A percentile compares a stretch with the other conserved stretches of the same genome.
These are phyloP conservation scores for Colletotrichum liaoningense DNA, from an alignment of 2,329 filamentous ascomycete genomes.

Conservation along the genomic window DNA sequence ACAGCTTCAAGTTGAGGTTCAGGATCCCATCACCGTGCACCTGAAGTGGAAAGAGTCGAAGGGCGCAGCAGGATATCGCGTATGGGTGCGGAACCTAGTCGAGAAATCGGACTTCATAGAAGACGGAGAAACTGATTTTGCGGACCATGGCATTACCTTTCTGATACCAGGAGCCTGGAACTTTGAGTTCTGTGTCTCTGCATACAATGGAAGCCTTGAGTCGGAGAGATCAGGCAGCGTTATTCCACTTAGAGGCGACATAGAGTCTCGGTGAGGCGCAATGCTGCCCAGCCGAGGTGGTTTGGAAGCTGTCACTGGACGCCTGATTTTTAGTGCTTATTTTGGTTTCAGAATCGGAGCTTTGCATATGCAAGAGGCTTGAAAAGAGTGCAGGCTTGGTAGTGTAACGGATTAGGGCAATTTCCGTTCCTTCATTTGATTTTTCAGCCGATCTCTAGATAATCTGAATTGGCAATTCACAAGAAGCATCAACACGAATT, in stretches of 20 bases:
- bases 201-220: conserved; percentile 38
- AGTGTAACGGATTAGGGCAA: too few relatives aligned
- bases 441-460: too few relatives aligned
- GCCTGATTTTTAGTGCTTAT: neutral
- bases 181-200: conserved; percentile 38
- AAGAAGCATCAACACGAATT: too few relatives aligned
- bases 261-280: neutral
- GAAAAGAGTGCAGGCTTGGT: too few relatives aligned
- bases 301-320: neutral
- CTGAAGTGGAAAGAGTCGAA: neutral
- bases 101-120: neutral
- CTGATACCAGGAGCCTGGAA: conserved; percentile 37
- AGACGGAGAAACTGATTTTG: neutral
- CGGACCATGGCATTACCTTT: conserved; percentile 22
- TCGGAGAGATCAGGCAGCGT: conserved; percentile 8
- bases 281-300: neutral
- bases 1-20: neutral
- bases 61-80: conserved; percentile 6
- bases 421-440: too few relatives aligned
- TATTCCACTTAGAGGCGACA: neutral
- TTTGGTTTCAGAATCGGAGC: neutral
- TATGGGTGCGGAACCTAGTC: conserved; percentile 13
- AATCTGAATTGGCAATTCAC: too few relatives aligned
- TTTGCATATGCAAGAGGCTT: neutral
- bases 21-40: neutral